phyloP scores from a whole-genome alignment of 306 rosid genomes.

The Chamaecrista fasciculata region DNA sequence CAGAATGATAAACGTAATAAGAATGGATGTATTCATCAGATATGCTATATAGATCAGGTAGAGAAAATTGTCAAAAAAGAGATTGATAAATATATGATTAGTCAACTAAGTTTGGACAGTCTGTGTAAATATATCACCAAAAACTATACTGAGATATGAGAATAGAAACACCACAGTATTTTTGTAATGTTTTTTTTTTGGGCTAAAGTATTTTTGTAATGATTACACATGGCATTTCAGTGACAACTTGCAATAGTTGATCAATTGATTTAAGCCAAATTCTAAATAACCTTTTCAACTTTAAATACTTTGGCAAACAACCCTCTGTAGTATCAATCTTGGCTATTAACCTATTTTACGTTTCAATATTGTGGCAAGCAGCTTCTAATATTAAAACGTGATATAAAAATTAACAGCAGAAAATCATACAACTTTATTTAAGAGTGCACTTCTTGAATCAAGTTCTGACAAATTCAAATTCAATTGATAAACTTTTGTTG shows the following conservation, averaged over 20 bases:
- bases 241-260: not conserved
- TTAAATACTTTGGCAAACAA: not conserved
- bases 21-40: not conserved
- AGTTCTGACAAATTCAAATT: not conserved
- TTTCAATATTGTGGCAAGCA: not conserved
- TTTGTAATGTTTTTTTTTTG: too few species aligned
- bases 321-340: too few species aligned
- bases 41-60: not conserved
- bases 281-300: not conserved
- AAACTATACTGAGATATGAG: not conserved
- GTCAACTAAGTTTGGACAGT: not conserved
- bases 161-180: not conserved
- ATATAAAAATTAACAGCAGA: not conserved
- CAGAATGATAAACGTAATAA: not conserved
- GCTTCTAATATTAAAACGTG: not conserved
- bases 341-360: too few species aligned
- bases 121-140: not conserved
- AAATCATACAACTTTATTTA: not conserved
- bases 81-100: not conserved
- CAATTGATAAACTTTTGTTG: not conserved
- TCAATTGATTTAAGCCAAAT: not conserved
- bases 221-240: not conserved
- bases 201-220: too few species aligned
- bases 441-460: not conserved
- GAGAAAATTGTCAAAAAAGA: conserved; percentile 1